Evolutionary conservation across 208 protist genomes (phyloP).

Genomic region (Leishmania tropica): DNA sequence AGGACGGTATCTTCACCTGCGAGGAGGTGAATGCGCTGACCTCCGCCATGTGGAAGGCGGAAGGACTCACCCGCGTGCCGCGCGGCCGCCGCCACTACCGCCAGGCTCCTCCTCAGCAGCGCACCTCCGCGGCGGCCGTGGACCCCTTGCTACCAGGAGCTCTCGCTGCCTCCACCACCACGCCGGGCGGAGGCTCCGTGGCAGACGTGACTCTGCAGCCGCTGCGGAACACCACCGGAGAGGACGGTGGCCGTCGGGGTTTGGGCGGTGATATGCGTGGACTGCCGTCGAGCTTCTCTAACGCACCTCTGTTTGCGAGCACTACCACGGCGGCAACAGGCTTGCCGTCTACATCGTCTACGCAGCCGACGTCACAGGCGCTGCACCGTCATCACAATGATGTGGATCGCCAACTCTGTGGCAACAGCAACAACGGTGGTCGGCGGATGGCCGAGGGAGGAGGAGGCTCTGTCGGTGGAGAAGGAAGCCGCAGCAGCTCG

Average conservation of each 20-base stretch:
- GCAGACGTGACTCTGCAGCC: background rate
- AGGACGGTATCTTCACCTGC: constrained; percentile 17
- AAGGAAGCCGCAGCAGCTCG: constrained; percentile 11
- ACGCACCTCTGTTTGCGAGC: background rate
- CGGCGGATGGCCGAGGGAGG: background rate
- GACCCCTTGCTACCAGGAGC: background rate
- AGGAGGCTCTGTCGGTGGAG: background rate
- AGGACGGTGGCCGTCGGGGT: background rate
- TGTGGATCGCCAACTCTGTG: background rate
- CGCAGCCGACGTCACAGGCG: background rate
- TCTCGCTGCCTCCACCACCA: background rate
- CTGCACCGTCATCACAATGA: background rate
- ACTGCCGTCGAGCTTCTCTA: constrained; percentile 1
- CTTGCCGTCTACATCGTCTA: background rate
- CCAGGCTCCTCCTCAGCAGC: background rate
- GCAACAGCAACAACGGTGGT: constrained; percentile 9
- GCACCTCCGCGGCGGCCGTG: too few relatives aligned
- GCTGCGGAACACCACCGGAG: background rate
- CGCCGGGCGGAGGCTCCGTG: background rate
- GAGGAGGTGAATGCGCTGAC: constrained; percentile 27
- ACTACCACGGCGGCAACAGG: background rate
- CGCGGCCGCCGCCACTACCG: background rate
- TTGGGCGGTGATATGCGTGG: background rate
- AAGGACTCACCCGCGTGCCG: constrained; percentile 25
- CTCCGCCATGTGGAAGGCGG: constrained; percentile 33